Evolutionary conservation across 306 rosid species (phyloP).

Genomic region (Lathyrus sativus): DNA sequence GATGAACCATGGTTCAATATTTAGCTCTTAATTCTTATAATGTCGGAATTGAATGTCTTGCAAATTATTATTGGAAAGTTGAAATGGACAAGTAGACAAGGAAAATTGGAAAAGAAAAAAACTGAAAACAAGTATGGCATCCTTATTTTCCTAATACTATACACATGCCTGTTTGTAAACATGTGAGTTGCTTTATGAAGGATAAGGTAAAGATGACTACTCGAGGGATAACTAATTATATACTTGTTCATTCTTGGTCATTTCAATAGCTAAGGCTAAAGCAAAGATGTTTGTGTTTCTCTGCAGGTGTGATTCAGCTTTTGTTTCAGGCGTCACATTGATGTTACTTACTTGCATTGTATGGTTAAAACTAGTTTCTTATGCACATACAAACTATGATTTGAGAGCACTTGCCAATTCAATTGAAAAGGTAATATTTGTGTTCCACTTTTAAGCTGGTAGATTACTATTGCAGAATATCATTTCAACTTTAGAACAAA

Average conservation of each 20-base stretch:
- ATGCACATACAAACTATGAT: constrained; percentile 84
- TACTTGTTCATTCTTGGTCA: constrained; percentile 17
- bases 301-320: constrained; percentile 87
- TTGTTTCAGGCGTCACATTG: constrained; percentile 74
- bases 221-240: constrained; percentile 15
- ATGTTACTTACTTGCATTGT: constrained; percentile 82
- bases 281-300: constrained; percentile 26
- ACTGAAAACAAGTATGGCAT: constrained; percentile 19
- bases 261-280: constrained; percentile 29
- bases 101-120: constrained; percentile 1
- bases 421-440: constrained; percentile 65
- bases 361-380: constrained; percentile 91
- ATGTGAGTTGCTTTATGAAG: constrained; percentile 22
- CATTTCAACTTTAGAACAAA: constrained; percentile 13
- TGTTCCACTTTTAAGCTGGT: constrained; percentile 32
- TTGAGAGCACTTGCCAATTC: constrained; percentile 57
- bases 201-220: constrained; percentile 8
- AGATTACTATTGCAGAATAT: constrained; percentile 17
- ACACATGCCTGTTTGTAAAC: constrained; percentile 1
- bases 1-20: constrained; percentile 9
- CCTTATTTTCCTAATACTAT: constrained; percentile 17
- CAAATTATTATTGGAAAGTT: constrained; percentile 23
- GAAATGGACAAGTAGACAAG: constrained; percentile 15
- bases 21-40: constrained; percentile 15
- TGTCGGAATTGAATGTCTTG: constrained; percentile 33